Base-by-base conservation (phyloP, 306 rosid genomes). In the Malus fusca region DNA sequence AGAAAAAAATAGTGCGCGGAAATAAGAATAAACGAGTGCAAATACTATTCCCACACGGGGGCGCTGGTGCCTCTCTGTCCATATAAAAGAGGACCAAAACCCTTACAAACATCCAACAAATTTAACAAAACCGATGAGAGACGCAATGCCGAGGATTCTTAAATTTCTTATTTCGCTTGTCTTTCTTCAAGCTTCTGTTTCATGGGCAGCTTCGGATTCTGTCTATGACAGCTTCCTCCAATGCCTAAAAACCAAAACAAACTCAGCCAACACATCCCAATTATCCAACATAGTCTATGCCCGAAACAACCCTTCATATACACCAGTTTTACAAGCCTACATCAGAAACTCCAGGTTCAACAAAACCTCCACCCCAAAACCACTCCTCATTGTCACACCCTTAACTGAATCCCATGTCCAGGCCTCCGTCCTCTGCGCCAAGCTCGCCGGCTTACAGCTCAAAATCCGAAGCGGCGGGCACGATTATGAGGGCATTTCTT, bases 391-490 rank as follows among this genome's bases (percentile, higher is more conserved):
- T 61, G 68, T 93, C 59, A 91, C 92, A 6, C 92, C 97, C 21
- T 11, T 28, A 0, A 35, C 66, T 0, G 86, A 84, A 73, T 52
- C 87, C 74, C 92, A 93, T 9, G 91, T 93, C 35, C 88, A 82
- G 25, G 83, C 82, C 18, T 68, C 93, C 4, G 90, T 93, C 0
- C 17, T 91, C 4, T 93, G 98, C 44, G 72, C 96, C 53, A 85
- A 85, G 35, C 33, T 3, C 46, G 64, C 84, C 18, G 82, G 79
- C 8, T 31, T 88, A 40, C 93, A 90, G 26, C 77, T 91, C 79
- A 89, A 83, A 80, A 86, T 82, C 69, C 79, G 96, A 4, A 93
- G 97, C 15, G 98, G 98, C 25, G 98, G 97, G 11, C 98, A 90
- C 70, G 98, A 92, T 77, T 89, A 71, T 23, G 98, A 91, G 66